Base-by-base conservation (phyloP, 2,329 filamentous ascomycete species). In the Exophiala calicioides region DNA sequence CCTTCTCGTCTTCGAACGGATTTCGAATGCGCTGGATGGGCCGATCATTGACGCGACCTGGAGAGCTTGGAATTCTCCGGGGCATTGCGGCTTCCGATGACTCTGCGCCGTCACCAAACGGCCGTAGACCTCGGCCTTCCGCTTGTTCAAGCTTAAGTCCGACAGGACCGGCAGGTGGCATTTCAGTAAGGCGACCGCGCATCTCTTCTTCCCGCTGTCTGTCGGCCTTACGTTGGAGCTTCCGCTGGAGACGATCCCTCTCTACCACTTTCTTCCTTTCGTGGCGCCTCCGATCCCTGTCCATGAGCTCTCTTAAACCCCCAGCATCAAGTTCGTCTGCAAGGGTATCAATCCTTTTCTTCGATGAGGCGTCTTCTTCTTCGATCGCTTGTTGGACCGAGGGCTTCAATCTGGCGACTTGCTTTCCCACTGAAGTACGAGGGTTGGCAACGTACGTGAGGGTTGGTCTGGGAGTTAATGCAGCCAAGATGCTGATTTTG, bases 311-410 rank as follows among this genome's bases (percentile, higher is more conserved):
- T 48, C 91, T 80, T 29, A 98, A 67, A 58, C 89, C 90, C 41
- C 85, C 81, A 3, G 93, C 86, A 67, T 89, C 88, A 44, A 98
- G 75, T 49, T 88, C 85, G 62, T 97, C 87, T 16, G 90, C 93
- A 33, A 97, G 65, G 33, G 80, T 78, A 48, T 84, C 80, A 34
- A 86, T 78, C 24, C 75, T 74, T 69, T 67, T 86, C 70, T 69
- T 88, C 69, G 63, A 86, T 68, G 60, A 81, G 69, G 68, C 52
- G 18, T 68, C 65, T n/a, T 84, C 82, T 40, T 58, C 57, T 51
- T 88, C 81, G 12, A 84, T 80, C n/a, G 76, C 68, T 56, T 55
- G 75, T 64, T 56, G 46, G 10, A 53, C 21, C 6, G 47, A 49
- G 9, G 43, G 42, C 19, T 53, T 58, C 23, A 45, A 26, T 29